These are phyloP conservation scores for Tausonia pullulans DNA, from an alignment of 1,284 basidiomycete genomes.

Conservation along the genomic window DNA sequence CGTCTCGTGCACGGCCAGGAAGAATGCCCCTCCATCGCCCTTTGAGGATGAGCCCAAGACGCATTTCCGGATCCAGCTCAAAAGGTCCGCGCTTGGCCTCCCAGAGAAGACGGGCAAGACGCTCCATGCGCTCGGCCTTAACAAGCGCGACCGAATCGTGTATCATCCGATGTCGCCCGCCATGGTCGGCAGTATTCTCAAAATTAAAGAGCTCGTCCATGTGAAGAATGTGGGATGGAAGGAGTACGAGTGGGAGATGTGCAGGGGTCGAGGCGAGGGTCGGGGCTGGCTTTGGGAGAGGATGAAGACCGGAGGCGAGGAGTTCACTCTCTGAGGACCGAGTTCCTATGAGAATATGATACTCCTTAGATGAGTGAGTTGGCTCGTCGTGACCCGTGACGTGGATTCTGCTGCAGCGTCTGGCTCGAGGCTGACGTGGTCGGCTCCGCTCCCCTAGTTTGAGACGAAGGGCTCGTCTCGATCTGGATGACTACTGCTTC, in stretches of 20 bases:
- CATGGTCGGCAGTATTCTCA: conserved; percentile 39
- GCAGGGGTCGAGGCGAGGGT: conserved; percentile 20
- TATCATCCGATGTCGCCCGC: conserved; percentile 33
- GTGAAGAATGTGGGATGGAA: conserved; percentile 38
- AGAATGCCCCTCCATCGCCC: neutral
- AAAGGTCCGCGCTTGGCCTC: conserved; percentile 40
- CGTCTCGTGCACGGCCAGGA: neutral
- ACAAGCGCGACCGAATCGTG: conserved; percentile 37
- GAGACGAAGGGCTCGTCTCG: too few relatives aligned
- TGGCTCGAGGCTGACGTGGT: too few relatives aligned
- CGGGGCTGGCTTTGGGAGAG: neutral
- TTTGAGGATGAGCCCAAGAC: conserved; percentile 14
- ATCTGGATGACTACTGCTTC: too few relatives aligned
- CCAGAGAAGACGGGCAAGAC: conserved; percentile 33
- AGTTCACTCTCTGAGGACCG: too few relatives aligned
- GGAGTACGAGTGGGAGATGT: conserved; percentile 23
- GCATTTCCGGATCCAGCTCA: conserved; percentile 41
- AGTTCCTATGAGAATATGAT: too few relatives aligned
- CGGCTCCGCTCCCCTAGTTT: too few relatives aligned
- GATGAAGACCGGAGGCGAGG: too few relatives aligned
- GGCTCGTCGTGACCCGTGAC: too few relatives aligned
- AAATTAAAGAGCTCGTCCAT: conserved; percentile 42
- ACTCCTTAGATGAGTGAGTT: too few relatives aligned
- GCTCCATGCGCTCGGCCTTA: conserved; percentile 36
- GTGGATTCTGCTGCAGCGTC: too few relatives aligned